phyloP scores from a whole-genome alignment of 805 yeast genomes.

The Yamadazyma sp. region DNA sequence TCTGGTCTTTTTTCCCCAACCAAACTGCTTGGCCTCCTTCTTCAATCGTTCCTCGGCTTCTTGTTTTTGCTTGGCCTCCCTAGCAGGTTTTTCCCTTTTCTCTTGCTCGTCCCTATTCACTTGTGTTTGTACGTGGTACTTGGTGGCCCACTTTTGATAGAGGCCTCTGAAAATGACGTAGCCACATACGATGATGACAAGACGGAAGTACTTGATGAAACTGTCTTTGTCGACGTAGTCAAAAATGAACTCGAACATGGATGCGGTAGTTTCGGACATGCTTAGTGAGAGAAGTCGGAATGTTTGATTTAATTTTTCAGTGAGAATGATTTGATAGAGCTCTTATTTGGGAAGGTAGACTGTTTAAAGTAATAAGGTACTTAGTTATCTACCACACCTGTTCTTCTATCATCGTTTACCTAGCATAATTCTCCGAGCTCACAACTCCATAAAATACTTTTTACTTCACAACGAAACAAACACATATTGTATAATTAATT shows the following conservation, averaged over 20 bases:
- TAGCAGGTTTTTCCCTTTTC: slow-evolving; percentile 36
- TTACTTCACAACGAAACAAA: too few relatives aligned
- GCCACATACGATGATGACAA: slow-evolving; percentile 58
- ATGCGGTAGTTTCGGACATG: too few relatives aligned
- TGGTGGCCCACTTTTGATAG: slow-evolving; percentile 56
- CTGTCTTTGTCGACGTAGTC: slow-evolving; percentile 40
- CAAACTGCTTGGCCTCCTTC: slow-evolving; percentile 52
- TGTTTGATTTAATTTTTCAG: background rate
- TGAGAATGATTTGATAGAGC: too few relatives aligned
- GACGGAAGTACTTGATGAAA: slow-evolving; percentile 45
- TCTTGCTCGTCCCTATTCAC: slow-evolving; percentile 47
- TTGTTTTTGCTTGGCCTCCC: slow-evolving; percentile 35
- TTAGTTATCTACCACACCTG: too few relatives aligned
- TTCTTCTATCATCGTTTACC: too few relatives aligned
- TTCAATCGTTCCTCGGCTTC: slow-evolving; percentile 29
- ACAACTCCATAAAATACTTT: too few relatives aligned
- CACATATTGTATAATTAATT: too few relatives aligned
- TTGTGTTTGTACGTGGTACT: slow-evolving; percentile 49
- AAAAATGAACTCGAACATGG: slow-evolving; percentile 33
- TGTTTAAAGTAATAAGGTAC: too few relatives aligned
- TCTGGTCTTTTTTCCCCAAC: slow-evolving; percentile 82
- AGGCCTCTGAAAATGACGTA: slow-evolving; percentile 59
- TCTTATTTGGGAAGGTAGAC: too few relatives aligned
- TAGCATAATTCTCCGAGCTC: too few relatives aligned
- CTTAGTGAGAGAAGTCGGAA: background rate